These are phyloP conservation scores for Solanum chilense DNA, from an alignment of 257 asterid genomes.

Conservation along the genomic window DNA sequence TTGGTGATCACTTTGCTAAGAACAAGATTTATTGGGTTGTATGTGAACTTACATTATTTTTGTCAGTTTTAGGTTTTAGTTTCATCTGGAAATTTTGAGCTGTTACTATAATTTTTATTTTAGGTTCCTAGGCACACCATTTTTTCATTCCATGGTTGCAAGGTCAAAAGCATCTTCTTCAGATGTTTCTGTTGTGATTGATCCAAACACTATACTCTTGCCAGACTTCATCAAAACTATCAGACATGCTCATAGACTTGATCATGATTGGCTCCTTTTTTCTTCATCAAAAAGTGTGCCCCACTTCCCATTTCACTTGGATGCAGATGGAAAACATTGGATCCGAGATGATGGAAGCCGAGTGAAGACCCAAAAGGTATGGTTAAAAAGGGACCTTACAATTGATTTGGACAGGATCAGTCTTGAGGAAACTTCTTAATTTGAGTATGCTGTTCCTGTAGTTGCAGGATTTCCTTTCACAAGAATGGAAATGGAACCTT, in stretches of 20 bases:
- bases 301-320: conserved; percentile 47
- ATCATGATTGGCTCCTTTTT: conserved; percentile 79
- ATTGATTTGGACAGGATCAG: conserved; percentile 4
- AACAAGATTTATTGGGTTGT: not conserved
- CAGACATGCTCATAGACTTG: conserved; percentile 61
- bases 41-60: not conserved
- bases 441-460: conserved; percentile 22
- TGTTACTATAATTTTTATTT: conserved; percentile 3
- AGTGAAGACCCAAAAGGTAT: conserved; percentile 36
- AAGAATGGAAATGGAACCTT: conserved; percentile 1
- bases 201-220: conserved; percentile 69
- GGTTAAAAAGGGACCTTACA: conserved; percentile 2
- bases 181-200: conserved; percentile 59
- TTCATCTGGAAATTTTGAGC: not conserved
- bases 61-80: not conserved
- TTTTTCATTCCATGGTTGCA: conserved; percentile 91
- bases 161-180: conserved; percentile 65
- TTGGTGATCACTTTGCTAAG: not conserved
- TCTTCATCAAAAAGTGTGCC: conserved; percentile 41
- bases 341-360: conserved; percentile 34
- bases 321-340: conserved; percentile 46
- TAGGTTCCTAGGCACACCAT: conserved; percentile 79
- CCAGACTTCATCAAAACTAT: conserved; percentile 54
- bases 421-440: not conserved
- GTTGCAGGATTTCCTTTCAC: conserved; percentile 62